phyloP scores from a whole-genome alignment of 2,329 filamentous ascomycete species.

The Bipolaris sorokiniana region DNA sequence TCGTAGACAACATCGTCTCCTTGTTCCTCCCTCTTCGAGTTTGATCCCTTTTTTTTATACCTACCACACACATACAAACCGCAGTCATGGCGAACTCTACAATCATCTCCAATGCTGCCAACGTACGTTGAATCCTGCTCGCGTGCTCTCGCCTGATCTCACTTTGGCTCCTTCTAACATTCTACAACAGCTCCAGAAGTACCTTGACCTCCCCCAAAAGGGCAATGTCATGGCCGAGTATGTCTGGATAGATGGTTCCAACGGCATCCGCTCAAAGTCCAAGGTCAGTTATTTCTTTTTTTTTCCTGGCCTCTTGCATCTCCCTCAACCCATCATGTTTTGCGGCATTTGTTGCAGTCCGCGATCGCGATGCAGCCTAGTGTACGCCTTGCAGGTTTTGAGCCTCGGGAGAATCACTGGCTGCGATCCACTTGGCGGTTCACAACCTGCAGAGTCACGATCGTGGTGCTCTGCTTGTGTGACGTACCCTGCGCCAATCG shows the following conservation, averaged over 20 bases:
- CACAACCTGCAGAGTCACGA: constrained; percentile 16
- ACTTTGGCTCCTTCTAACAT: constrained; percentile 37
- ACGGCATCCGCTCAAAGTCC: constrained; percentile 90
- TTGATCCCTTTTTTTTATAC: not conserved
- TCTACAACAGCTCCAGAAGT: constrained; percentile 78
- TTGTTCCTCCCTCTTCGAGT: not conserved
- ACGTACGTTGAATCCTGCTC: constrained; percentile 48
- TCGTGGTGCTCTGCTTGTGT: constrained; percentile 23
- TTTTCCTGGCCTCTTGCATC: not conserved
- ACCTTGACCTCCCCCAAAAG: constrained; percentile 87
- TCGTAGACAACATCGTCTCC: constrained; percentile 7
- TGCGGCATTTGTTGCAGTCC: constrained; percentile 18
- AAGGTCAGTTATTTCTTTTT: constrained; percentile 69
- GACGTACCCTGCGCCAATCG: constrained; percentile 32
- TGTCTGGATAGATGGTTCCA: constrained; percentile 88
- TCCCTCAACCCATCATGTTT: not conserved
- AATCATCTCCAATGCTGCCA: constrained; percentile 57
- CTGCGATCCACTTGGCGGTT: constrained; percentile 6
- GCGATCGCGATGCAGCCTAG: constrained; percentile 8
- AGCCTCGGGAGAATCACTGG: constrained; percentile 8
- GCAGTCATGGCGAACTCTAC: constrained; percentile 49
- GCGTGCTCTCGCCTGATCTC: constrained; percentile 17
- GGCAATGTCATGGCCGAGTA: constrained; percentile 92
- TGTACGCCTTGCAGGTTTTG: constrained; percentile 6
- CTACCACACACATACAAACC: constrained; percentile 24